Conservation (phyloP, 2,329 filamentous ascomycete genomes). For the Mariannaea sp. region DNA sequence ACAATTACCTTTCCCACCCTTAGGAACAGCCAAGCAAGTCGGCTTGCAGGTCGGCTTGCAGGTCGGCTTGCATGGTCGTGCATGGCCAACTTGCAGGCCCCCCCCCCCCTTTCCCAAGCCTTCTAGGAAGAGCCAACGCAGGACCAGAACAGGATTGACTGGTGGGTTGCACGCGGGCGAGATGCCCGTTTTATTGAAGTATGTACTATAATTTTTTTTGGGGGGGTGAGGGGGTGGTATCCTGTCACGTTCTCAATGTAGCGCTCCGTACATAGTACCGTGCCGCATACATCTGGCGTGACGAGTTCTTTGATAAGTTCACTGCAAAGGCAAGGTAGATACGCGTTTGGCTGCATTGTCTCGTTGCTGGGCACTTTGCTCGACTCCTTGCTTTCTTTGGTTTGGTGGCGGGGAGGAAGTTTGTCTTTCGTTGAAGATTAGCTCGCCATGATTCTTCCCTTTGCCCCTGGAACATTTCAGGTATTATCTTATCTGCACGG, state of each 20-base stretch:
- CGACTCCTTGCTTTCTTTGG: background rate
- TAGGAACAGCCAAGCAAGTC: background rate
- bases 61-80: too few species aligned
- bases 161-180: constrained; percentile 8
- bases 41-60: background rate
- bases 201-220: too few species aligned
- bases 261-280: too few species aligned
- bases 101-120: background rate
- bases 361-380: constrained; percentile 13
- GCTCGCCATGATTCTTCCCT: constrained; percentile 4
- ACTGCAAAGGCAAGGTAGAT: constrained; percentile 2
- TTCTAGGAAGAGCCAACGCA: background rate
- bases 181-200: background rate
- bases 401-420: constrained; percentile 1
- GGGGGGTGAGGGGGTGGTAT: too few species aligned
- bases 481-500: too few species aligned
- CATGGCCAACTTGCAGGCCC: background rate
- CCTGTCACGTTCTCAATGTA: too few species aligned
- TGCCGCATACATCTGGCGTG: too few species aligned
- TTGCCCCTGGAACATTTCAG: too few species aligned
- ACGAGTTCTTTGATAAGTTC: too few species aligned
- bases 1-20: too few species aligned
- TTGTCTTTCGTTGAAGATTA: background rate
- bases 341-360: constrained; percentile 18
- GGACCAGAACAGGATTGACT: background rate